phyloP scores from a whole-genome alignment of 1,139 yeast species.

The Debaryomyces sp. region DNA sequence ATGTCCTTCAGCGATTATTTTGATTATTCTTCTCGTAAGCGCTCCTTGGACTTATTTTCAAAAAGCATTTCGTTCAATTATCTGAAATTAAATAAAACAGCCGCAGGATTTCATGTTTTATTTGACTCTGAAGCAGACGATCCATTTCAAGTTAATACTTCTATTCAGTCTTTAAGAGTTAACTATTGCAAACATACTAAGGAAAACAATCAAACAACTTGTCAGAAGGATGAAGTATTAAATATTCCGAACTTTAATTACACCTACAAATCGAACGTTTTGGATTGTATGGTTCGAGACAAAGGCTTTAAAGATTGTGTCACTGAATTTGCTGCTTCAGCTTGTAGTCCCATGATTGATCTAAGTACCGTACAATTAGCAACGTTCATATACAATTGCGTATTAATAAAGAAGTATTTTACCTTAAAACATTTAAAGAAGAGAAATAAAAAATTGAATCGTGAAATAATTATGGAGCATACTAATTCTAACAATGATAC shows the following conservation, averaged over 20 bases:
- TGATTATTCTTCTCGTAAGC: slow-evolving; percentile 22
- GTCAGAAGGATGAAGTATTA: slow-evolving; percentile 41
- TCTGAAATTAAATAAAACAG: slow-evolving; percentile 31
- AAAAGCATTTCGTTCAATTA: slow-evolving; percentile 38
- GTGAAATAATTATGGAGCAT: background rate
- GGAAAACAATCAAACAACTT: slow-evolving; percentile 16
- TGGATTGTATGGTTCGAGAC: slow-evolving; percentile 38
- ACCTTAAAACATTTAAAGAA: slow-evolving; percentile 26
- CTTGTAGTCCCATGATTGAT: slow-evolving; percentile 52
- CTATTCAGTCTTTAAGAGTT: slow-evolving; percentile 45
- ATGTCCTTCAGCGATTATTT: slow-evolving; percentile 32
- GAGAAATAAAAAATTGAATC: slow-evolving; percentile 10
- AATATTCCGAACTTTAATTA: slow-evolving; percentile 55
- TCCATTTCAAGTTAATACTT: slow-evolving; percentile 54
- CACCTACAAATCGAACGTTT: slow-evolving; percentile 57
- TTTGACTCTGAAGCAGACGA: slow-evolving; percentile 50
- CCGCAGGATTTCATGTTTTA: slow-evolving; percentile 64
- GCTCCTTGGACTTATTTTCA: slow-evolving; percentile 30
- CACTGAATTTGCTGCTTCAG: slow-evolving; percentile 42
- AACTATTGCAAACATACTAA: slow-evolving; percentile 24
- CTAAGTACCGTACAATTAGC: slow-evolving; percentile 50
- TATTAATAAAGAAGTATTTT: slow-evolving; percentile 33
- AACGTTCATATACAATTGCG: slow-evolving; percentile 39
- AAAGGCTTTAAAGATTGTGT: slow-evolving; percentile 41
- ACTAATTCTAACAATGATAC: slow-evolving; percentile 5